Evolutionary conservation across 805 yeast species (phyloP), one percentile per base, ranked within the genome.

Genomic region (Lipomyces orientalis): DNA sequence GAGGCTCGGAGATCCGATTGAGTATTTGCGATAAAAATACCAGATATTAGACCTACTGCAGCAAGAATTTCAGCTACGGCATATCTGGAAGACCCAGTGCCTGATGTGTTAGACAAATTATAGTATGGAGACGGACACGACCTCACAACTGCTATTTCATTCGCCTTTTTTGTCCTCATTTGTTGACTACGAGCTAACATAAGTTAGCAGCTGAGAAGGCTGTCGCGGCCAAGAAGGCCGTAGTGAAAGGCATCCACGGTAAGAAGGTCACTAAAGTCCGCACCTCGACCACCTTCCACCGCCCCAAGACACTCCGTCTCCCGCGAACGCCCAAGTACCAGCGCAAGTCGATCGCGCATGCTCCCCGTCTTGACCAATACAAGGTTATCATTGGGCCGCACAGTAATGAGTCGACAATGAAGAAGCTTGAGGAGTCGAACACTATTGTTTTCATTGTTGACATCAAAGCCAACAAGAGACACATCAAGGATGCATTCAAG

Each of bases 371-470:
- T 81, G 99, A 95, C 83, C 90, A 96, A 80, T 90, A 90, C 95
- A 92, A 91, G 86, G 85, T 93, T 81, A 88, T 95, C 81, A 90
- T 91, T 83, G 86, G 91, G 78, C 98, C 98, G 86, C 88, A 94
- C 84, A 94, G 94, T 83, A 88, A 97, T 78, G 99, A 95, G 88
- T 91, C 97, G 77, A 97, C 99, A 81, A 93, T 95, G 91, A 94
- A 95, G 90, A 91, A 92, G 88, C 97, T 95, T 81, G 99, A 95
- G 88, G 97, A 93, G 82, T 92, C 97, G 86, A 95, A 95, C 96
- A 95, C 97, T 80, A 89, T 95, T 81, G 99, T 95, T 76, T 93
- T 95, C 94, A 96, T 91, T 86, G 99, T 95, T 81, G 94, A 91
- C 85, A 80, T 94, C 81, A 91, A 91, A 87, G 87, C 99, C 81